These are phyloP conservation scores for Aspergillus oerlinghausenensis DNA, from an alignment of 2,329 filamentous ascomycete species.

Conservation along the genomic window DNA sequence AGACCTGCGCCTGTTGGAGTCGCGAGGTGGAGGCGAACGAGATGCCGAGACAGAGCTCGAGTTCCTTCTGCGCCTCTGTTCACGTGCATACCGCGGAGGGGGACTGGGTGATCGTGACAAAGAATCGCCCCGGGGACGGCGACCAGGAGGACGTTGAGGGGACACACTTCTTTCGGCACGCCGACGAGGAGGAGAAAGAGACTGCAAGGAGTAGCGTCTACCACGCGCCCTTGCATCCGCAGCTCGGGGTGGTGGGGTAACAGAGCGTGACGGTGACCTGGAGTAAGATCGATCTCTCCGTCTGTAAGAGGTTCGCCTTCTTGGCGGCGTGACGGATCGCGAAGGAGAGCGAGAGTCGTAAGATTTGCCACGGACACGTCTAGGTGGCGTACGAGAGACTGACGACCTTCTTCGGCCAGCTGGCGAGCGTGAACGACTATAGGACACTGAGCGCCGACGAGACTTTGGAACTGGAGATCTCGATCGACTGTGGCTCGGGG, in stretches of 20 bases:
- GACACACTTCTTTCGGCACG: constrained; percentile 20
- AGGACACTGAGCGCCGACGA: constrained; percentile 27
- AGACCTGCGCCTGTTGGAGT: constrained; percentile 6
- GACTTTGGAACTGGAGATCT: constrained; percentile 29
- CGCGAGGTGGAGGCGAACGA: constrained; percentile 16
- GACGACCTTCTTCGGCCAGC: constrained; percentile 12
- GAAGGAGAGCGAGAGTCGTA: constrained; percentile 25
- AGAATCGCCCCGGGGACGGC: constrained; percentile 21
- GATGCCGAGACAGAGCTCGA: constrained; percentile 18
- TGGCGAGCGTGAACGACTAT: constrained; percentile 32
- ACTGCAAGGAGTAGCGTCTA: constrained; percentile 23
- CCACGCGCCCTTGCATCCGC: constrained; percentile 13
- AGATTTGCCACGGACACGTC: constrained; percentile 22
- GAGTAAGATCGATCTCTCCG: constrained; percentile 28
- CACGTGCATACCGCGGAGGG: constrained; percentile 9
- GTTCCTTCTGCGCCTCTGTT: constrained; percentile 13
- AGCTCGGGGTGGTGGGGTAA: constrained; percentile 22
- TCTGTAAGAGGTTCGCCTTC: constrained; percentile 14
- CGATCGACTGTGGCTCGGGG: constrained; percentile 29
- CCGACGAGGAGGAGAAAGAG: constrained; percentile 27
- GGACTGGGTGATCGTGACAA: constrained; percentile 21
- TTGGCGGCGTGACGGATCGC: constrained; percentile 32
- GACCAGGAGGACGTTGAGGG: constrained; percentile 16
- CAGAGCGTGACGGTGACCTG: constrained; percentile 28
- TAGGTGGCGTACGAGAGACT: constrained; percentile 27